A percentile compares a stretch with the other conserved stretches of the same genome.
These are phyloP conservation scores for Kalmusia sp. DNA, from an alignment of 2,329 filamentous ascomycete genomes.

Conservation along the genomic window DNA sequence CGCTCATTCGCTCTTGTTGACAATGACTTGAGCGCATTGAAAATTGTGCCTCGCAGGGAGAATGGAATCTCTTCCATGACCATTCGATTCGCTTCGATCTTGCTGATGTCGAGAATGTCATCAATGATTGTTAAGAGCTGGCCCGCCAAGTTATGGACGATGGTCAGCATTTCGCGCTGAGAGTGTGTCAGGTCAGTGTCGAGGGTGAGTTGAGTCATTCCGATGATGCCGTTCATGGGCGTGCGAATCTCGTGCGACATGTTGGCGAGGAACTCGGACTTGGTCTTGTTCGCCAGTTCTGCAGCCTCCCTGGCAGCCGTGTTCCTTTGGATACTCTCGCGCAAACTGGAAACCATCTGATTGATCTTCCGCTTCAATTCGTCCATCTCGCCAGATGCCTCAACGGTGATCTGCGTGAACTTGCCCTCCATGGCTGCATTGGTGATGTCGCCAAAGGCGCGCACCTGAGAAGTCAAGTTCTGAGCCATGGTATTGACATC, in stretches of 20 bases:
- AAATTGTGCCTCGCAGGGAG: slow-evolving; percentile 90
- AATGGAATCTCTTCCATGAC: slow-evolving; percentile 98
- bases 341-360: slow-evolving; percentile 95
- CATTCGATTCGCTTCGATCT: slow-evolving; percentile 95
- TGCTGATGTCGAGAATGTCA: slow-evolving; percentile 72
- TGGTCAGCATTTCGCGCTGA: slow-evolving; percentile 97
- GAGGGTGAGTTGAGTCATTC: slow-evolving; percentile 95
- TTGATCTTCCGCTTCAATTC: slow-evolving; percentile 99
- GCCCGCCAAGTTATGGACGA: slow-evolving; percentile 95
- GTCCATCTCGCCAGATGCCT: slow-evolving; percentile 98
- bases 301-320: slow-evolving; percentile 94
- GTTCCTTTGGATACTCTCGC: slow-evolving; percentile 96
- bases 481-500: slow-evolving; percentile 91
- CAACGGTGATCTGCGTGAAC: slow-evolving; percentile 91
- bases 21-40: slow-evolving; percentile 94
- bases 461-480: slow-evolving; percentile 91
- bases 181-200: slow-evolving; percentile 94
- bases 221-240: slow-evolving; percentile 97
- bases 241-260: slow-evolving; percentile 99
- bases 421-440: slow-evolving; percentile 96
- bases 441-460: slow-evolving; percentile 98
- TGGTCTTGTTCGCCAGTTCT: slow-evolving; percentile 96
- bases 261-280: slow-evolving; percentile 97
- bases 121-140: slow-evolving; percentile 97
- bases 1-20: slow-evolving; percentile 98